phyloP scores from a whole-genome alignment of 495 filamentous ascomycete species.

The Daldinia decipiens region DNA sequence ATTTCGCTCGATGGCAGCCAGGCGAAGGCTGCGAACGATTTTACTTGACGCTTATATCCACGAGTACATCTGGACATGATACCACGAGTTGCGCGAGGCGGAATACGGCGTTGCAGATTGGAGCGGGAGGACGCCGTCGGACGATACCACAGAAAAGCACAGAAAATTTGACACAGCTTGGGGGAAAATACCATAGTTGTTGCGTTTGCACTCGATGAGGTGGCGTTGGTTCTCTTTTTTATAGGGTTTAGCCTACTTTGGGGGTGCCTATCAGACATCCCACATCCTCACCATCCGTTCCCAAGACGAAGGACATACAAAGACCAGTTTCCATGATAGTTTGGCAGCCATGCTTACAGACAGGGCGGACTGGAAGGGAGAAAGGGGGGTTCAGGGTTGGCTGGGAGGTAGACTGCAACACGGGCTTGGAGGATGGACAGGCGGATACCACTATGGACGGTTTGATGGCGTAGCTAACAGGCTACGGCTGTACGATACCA shows the following conservation, averaged over 20 bases:
- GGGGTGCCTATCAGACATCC: constrained; percentile 27
- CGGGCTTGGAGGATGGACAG: constrained; percentile 26
- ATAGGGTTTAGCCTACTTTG: constrained; percentile 31
- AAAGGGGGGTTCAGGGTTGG: constrained; percentile 15
- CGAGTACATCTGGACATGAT: constrained; percentile 50
- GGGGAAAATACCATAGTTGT: constrained; percentile 44
- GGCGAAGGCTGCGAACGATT: constrained; percentile 43
- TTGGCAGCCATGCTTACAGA: constrained; percentile 7
- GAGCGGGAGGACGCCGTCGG: constrained; percentile 48
- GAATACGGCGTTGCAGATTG: constrained; percentile 51
- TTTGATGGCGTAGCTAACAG: constrained; percentile 35
- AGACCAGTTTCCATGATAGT: constrained; percentile 10
- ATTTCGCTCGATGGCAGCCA: constrained; percentile 22
- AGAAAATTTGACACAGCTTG: constrained; percentile 45
- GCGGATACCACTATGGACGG: constrained; percentile 42
- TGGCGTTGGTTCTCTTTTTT: constrained; percentile 37
- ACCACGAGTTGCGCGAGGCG: constrained; percentile 49
- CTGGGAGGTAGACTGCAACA: constrained; percentile 39
- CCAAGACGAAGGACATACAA: constrained; percentile 5
- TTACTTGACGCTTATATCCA: constrained; percentile 50
- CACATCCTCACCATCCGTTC: constrained; percentile 18
- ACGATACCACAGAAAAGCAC: constrained; percentile 52
- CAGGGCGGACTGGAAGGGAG: constrained; percentile 13
- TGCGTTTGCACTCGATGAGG: constrained; percentile 34
- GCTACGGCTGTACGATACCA: constrained; percentile 48